Conservation (phyloP, 2,329 filamentous ascomycete genomes). For the Phyllosticta paracitricarpa region DNA sequence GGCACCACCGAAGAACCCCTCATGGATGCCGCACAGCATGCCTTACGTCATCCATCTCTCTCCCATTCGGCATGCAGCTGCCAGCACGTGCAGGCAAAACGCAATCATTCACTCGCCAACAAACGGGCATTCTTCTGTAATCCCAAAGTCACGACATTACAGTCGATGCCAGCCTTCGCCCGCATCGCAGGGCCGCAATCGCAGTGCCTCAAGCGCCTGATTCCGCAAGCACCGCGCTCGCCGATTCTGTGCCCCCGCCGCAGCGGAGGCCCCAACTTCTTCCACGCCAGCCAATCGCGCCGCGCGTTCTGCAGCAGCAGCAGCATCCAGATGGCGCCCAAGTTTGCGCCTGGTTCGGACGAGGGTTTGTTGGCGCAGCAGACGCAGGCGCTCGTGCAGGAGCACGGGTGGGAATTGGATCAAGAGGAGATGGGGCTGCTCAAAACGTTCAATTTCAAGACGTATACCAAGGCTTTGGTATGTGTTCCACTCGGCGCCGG, state of each 20-base stretch:
- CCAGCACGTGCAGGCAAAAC: no score
- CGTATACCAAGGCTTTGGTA: background rate
- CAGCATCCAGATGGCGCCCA: background rate
- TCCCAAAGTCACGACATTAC: no score
- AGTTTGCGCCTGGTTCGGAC: background rate
- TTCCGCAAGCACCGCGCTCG: background rate
- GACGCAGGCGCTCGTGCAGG: background rate
- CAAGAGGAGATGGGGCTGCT: background rate
- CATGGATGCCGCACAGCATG: no score
- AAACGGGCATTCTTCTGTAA: no score
- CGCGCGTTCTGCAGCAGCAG: background rate
- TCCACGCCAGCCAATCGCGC: background rate
- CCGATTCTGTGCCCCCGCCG: background rate
- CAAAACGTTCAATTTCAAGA: background rate
- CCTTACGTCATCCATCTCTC: no score
- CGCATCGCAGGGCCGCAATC: no score
- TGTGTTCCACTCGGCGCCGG: background rate
- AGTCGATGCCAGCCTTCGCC: no score
- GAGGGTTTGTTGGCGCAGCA: background rate
- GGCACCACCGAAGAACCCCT: no score
- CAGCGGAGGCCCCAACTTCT: no score
- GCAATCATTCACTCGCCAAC: no score
- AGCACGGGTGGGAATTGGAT: constrained; percentile 9
- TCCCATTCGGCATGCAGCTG: no score
- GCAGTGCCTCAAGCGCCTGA: background rate